These are phyloP conservation scores for Plenodomus lindquistii DNA, from an alignment of 2,329 filamentous ascomycete species.

Conservation along the genomic window DNA sequence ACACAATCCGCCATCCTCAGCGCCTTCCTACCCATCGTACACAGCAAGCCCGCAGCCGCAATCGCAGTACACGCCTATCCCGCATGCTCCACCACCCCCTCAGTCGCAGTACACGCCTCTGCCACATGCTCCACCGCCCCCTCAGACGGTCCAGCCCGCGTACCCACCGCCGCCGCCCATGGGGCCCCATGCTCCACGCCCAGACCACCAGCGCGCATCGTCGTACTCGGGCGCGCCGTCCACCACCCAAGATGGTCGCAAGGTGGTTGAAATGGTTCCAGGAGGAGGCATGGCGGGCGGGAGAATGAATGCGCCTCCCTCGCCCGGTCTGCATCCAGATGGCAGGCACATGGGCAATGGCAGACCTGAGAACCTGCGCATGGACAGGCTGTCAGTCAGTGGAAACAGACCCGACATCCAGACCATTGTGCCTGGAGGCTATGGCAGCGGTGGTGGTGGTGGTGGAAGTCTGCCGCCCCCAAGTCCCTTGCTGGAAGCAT, in stretches of 20 bases:
- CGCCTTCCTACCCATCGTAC: background rate
- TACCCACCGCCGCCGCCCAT: slow-evolving; percentile 39
- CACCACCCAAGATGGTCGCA: slow-evolving; percentile 33
- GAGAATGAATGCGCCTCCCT: slow-evolving; percentile 35
- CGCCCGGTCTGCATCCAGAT: slow-evolving; percentile 39
- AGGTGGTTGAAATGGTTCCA: slow-evolving; percentile 50
- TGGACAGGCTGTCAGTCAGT: slow-evolving; percentile 54
- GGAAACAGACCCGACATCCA: slow-evolving; percentile 50
- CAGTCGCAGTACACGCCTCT: slow-evolving; percentile 16
- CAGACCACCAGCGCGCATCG: slow-evolving; percentile 27
- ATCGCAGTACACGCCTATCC: slow-evolving; percentile 17
- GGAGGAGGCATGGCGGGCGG: slow-evolving; percentile 25
- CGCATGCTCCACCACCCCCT: slow-evolving; percentile 19
- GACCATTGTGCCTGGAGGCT: slow-evolving; percentile 39
- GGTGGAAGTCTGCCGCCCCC: slow-evolving; percentile 64
- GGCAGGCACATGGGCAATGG: slow-evolving; percentile 32
- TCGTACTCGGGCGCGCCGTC: slow-evolving; percentile 22
- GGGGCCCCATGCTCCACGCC: slow-evolving; percentile 29
- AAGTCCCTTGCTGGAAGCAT: slow-evolving; percentile 87
- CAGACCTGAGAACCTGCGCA: slow-evolving; percentile 46
- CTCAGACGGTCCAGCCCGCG: slow-evolving; percentile 21
- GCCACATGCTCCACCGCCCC: slow-evolving; percentile 25
- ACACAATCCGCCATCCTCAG: slow-evolving; percentile 28
- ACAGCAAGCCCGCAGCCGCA: slow-evolving; percentile 3
- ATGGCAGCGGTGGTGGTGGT: slow-evolving; percentile 19